A percentile compares a stretch with the other conserved stretches of the same genome.
Evolutionary conservation across 2,329 filamentous ascomycete species (phyloP).

Genomic region (Botrytis byssoidea): DNA sequence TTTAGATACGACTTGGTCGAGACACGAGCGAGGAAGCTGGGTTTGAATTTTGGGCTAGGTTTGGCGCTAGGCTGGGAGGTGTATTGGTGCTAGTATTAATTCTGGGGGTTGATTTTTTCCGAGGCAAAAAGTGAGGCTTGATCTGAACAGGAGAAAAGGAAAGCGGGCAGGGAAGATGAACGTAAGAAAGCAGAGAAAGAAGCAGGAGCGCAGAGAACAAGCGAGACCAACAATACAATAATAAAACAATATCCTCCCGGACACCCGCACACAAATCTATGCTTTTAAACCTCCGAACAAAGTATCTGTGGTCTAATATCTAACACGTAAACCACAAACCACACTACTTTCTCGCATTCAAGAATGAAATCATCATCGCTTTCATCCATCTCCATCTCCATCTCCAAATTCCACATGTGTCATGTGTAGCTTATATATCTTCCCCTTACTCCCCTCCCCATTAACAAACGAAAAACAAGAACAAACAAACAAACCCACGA

Average conservation of each 20-base stretch:
- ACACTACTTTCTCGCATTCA: too few species aligned
- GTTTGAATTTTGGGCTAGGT: background rate
- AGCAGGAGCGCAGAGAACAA: background rate
- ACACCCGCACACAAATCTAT: too few species aligned
- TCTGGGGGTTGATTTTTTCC: background rate
- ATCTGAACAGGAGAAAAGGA: background rate
- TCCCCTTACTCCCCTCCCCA: too few species aligned
- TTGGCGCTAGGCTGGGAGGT: background rate
- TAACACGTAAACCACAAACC: too few species aligned
- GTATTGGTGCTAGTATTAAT: background rate
- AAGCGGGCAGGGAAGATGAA: fast-evolving
- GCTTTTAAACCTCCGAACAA: too few species aligned
- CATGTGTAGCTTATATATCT: too few species aligned
- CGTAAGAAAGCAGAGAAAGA: fast-evolving
- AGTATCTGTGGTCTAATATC: fast-evolving
- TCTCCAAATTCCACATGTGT: too few species aligned
- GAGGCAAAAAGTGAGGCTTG: background rate
- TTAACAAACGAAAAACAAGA: too few species aligned
- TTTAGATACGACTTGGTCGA: background rate
- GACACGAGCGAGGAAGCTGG: background rate
- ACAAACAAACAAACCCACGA: too few species aligned
- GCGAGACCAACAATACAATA: background rate
- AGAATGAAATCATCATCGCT: too few species aligned
- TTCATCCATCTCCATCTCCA: too few species aligned
- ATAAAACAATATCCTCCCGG: too few species aligned